These are phyloP conservation scores for Anthracocystis walkeri DNA, from an alignment of 1,284 basidiomycete genomes.

Conservation along the genomic window DNA sequence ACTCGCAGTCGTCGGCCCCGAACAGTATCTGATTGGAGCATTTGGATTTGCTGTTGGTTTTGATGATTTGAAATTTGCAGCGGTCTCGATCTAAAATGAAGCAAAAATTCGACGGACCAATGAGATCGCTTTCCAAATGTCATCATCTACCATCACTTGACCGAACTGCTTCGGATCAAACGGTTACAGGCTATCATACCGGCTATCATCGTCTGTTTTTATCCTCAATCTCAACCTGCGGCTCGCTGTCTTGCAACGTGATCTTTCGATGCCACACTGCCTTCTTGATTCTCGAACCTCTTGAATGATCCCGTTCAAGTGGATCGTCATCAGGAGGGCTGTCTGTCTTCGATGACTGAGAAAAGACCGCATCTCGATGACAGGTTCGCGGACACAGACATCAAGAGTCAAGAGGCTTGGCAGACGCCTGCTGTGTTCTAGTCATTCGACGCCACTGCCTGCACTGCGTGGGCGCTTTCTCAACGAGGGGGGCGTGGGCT, in stretches of 20 bases:
- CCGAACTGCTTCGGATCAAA: conserved; percentile 34
- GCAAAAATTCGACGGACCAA: conserved; percentile 12
- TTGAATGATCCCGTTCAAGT: too few relatives aligned
- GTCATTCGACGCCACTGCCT: background rate
- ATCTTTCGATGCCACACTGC: too few relatives aligned
- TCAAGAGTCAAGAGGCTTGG: too few relatives aligned
- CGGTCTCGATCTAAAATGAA: background rate
- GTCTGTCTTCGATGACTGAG: too few relatives aligned
- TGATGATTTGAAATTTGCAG: conserved; percentile 2
- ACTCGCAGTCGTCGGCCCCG: too few relatives aligned
- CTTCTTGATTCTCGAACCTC: too few relatives aligned
- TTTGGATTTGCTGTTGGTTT: background rate
- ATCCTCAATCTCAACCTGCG: conserved; percentile 14
- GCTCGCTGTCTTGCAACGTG: background rate
- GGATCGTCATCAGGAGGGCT: too few relatives aligned
- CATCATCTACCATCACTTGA: conserved; percentile 16
- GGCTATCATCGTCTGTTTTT: conserved; percentile 3
- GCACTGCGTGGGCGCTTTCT: background rate
- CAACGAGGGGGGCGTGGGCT: background rate
- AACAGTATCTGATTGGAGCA: conserved; percentile 34
- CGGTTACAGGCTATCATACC: conserved; percentile 31
- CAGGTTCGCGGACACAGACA: too few relatives aligned
- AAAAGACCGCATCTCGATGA: too few relatives aligned
- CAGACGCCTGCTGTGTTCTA: background rate
- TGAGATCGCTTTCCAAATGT: conserved; percentile 2